phyloP scores from a whole-genome alignment of 345 rosid genomes.

The Excoecaria agallocha region DNA sequence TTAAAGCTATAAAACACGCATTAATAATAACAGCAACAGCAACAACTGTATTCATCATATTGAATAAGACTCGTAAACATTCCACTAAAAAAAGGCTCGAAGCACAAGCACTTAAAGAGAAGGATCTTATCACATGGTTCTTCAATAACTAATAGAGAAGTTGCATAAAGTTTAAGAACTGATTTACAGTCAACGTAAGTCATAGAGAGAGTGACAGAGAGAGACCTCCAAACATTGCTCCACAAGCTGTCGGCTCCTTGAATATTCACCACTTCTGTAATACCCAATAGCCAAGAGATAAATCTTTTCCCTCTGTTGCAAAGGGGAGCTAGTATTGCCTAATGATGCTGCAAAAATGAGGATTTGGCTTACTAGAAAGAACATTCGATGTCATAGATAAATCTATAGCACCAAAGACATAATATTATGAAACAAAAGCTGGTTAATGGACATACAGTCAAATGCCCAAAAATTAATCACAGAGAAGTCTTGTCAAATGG shows the following conservation, averaged over 20 bases:
- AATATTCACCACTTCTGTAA: slow-evolving; percentile 63
- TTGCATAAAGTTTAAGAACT: neutral
- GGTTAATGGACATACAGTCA: neutral
- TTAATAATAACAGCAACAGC: neutral
- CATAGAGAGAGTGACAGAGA: neutral
- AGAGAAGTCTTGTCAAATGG: neutral
- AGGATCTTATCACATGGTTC: neutral
- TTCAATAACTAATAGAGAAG: neutral
- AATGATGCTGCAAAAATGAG: slow-evolving; percentile 52
- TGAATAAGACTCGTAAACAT: neutral
- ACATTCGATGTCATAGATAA: neutral
- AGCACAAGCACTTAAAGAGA: neutral
- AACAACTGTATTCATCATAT: neutral
- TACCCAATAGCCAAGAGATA: slow-evolving; percentile 85
- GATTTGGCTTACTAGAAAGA: neutral
- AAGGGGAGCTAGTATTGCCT: slow-evolving; percentile 41
- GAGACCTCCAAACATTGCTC: slow-evolving; percentile 67
- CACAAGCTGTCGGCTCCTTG: slow-evolving; percentile 63
- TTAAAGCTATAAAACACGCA: neutral
- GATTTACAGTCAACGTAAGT: neutral
- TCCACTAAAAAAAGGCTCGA: neutral
- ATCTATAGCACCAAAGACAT: neutral
- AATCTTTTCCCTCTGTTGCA: slow-evolving; percentile 48
- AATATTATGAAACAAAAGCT: neutral
- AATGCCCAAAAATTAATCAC: neutral